These are phyloP conservation scores for Oropetium thomaeum DNA, from an alignment of 176 grass and related monocot species.

Conservation along the genomic window DNA sequence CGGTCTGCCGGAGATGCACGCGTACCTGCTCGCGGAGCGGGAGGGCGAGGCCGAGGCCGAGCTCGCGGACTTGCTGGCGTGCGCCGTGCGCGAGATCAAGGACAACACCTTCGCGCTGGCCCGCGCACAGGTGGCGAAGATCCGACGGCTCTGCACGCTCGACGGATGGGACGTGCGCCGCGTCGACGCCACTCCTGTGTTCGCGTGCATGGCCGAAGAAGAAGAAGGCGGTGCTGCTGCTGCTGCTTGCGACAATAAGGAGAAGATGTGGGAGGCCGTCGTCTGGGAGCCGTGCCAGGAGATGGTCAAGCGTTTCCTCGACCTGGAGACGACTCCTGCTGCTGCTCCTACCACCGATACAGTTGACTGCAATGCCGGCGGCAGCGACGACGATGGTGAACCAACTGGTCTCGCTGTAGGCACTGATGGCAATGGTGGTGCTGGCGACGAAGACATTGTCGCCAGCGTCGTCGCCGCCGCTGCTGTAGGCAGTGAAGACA, in stretches of 20 bases:
- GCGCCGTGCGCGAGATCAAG: slow-evolving; percentile 61
- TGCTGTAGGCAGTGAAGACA: too few relatives aligned
- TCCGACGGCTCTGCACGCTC: slow-evolving; percentile 33
- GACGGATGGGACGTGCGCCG: slow-evolving; percentile 54
- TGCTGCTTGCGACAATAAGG: background rate
- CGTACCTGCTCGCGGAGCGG: slow-evolving; percentile 43
- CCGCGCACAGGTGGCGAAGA: slow-evolving; percentile 54
- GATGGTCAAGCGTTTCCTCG: slow-evolving; percentile 22
- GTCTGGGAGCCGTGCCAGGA: slow-evolving; percentile 27
- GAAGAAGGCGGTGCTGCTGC: too few relatives aligned
- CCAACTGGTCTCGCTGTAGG: background rate
- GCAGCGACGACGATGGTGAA: too few relatives aligned
- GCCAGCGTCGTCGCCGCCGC: too few relatives aligned
- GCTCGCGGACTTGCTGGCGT: slow-evolving; percentile 15
- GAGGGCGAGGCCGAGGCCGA: background rate
- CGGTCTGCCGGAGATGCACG: slow-evolving; percentile 65
- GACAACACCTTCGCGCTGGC: slow-evolving; percentile 54
- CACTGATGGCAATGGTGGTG: background rate
- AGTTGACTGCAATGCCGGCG: background rate
- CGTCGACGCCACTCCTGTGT: slow-evolving; percentile 52
- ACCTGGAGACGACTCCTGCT: background rate
- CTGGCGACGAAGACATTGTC: too few relatives aligned
- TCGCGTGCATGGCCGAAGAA: slow-evolving; percentile 22
- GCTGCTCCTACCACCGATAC: too few relatives aligned
- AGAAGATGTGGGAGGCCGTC: background rate